Percentiles rank a stretch among this genome's conserved stretches.
These are phyloP conservation scores for Sordariomycetes sp. DNA, from an alignment of 2,329 filamentous ascomycete genomes.

Conservation along the genomic window DNA sequence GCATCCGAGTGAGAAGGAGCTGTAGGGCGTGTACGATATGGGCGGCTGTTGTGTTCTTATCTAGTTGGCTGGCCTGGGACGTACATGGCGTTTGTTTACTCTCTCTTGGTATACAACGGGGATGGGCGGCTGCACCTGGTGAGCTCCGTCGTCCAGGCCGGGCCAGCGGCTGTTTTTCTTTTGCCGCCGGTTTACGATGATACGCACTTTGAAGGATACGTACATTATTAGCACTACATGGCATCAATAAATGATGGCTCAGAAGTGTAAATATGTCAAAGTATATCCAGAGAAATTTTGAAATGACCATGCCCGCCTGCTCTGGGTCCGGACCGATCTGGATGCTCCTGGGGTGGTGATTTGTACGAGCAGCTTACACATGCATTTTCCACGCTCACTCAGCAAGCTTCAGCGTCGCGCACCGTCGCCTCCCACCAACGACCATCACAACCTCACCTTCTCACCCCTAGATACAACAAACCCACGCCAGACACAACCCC, in stretches of 20 bases:
- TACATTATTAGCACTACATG: too few relatives aligned
- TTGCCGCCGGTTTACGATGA: too few relatives aligned
- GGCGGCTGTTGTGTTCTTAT: neutral
- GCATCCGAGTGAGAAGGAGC: conserved; percentile 17
- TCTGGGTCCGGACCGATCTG: neutral
- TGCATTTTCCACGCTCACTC: neutral
- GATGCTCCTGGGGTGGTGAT: neutral
- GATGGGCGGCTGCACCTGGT: neutral
- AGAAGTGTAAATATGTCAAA: too few relatives aligned
- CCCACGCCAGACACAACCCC: neutral
- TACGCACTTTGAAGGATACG: too few relatives aligned
- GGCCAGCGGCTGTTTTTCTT: too few relatives aligned
- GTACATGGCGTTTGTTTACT: neutral
- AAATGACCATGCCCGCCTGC: neutral
- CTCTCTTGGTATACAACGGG: neutral
- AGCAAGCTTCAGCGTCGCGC: neutral
- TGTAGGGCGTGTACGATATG: neutral
- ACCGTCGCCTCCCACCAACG: neutral
- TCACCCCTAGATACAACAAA: neutral
- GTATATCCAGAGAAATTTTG: neutral
- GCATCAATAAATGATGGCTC: too few relatives aligned
- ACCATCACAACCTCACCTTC: neutral
- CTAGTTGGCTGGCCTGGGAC: neutral
- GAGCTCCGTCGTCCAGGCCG: too few relatives aligned
- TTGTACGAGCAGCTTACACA: neutral